A percentile compares a stretch with the other conserved stretches of the same genome.
Evolutionary conservation across 768 basidiomycete genomes (phyloP).

Genomic region (Xerocomellus dryophilus): DNA sequence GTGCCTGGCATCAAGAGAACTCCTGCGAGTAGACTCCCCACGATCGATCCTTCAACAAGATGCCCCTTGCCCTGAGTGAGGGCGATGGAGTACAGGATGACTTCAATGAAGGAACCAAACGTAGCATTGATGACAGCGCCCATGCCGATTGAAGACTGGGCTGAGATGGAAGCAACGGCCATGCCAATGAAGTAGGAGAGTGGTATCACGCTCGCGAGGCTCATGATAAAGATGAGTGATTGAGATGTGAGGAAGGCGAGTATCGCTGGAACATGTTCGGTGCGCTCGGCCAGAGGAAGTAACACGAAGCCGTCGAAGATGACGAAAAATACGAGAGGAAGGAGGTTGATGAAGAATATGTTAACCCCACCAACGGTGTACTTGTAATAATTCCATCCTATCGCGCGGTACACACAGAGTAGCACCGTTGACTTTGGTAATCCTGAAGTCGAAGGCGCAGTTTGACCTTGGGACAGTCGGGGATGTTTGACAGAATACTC

Average conservation of each 20-base stretch:
- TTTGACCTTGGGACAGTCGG: conserved; percentile 80
- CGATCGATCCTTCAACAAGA: conserved; percentile 94
- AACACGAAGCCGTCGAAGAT: conserved; percentile 91
- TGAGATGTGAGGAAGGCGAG: conserved; percentile 69
- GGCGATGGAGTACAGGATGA: conserved; percentile 88
- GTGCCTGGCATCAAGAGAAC: conserved; percentile 95
- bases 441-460: conserved; percentile 69
- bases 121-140: conserved; percentile 99
- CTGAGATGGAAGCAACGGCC: conserved; percentile 99
- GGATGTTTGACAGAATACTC: conserved; percentile 68
- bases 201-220: conserved; percentile 90
- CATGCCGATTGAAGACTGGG: conserved; percentile 98
- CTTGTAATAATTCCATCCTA: conserved; percentile 93
- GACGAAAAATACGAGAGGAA: conserved; percentile 92
- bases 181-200: conserved; percentile 99
- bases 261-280: conserved; percentile 60
- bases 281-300: conserved; percentile 63
- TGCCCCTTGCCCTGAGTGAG: conserved; percentile 88
- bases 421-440: conserved; percentile 84
- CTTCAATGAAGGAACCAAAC: conserved; percentile 98
- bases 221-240: conserved; percentile 76
- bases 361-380: conserved; percentile 99
- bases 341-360: conserved; percentile 94
- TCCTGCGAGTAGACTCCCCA: conserved; percentile 92
- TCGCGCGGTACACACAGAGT: conserved; percentile 90